These are phyloP conservation scores for Lonicera japonica DNA, from an alignment of 129 eudicot species.

Conservation along the genomic window DNA sequence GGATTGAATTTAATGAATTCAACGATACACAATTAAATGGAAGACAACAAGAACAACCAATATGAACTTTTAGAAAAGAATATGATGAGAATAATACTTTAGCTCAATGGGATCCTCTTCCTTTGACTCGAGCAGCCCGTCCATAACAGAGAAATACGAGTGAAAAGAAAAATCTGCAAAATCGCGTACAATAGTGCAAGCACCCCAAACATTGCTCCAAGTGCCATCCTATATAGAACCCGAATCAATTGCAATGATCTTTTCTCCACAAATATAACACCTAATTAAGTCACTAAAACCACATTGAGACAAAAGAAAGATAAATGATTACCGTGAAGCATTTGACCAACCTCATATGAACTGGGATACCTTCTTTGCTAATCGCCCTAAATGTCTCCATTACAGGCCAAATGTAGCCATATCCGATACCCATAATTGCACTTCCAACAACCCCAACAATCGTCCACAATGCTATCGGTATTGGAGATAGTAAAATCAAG, in stretches of 20 bases:
- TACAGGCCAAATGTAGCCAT: conserved; percentile 26
- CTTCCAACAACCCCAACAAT: conserved; percentile 15
- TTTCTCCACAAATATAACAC: too few species aligned
- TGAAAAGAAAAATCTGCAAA: conserved; percentile 27
- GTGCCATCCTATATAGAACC: conserved; percentile 18
- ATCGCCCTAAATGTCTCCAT: conserved; percentile 27
- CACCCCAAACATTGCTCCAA: conserved; percentile 19
- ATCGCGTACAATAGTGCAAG: conserved; percentile 28
- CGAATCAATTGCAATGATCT: background rate
- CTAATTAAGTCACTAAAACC: background rate
- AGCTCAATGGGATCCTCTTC: conserved; percentile 23
- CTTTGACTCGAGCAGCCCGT: conserved; percentile 16
- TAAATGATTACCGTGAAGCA: conserved; percentile 10
- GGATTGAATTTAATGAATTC: background rate
- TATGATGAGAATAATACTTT: conserved; percentile 9
- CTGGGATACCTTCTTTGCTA: conserved; percentile 9
- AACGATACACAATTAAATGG: background rate
- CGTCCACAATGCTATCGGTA: conserved; percentile 20
- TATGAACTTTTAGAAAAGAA: background rate
- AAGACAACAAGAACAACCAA: background rate
- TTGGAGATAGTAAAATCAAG: conserved; percentile 13
- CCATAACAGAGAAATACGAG: conserved; percentile 25
- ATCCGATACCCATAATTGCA: conserved; percentile 19
- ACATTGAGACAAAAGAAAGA: background rate
- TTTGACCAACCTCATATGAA: conserved; percentile 9